Evolutionary conservation across 805 yeast species (phyloP).

Genomic region (Candida ponderosae): DNA sequence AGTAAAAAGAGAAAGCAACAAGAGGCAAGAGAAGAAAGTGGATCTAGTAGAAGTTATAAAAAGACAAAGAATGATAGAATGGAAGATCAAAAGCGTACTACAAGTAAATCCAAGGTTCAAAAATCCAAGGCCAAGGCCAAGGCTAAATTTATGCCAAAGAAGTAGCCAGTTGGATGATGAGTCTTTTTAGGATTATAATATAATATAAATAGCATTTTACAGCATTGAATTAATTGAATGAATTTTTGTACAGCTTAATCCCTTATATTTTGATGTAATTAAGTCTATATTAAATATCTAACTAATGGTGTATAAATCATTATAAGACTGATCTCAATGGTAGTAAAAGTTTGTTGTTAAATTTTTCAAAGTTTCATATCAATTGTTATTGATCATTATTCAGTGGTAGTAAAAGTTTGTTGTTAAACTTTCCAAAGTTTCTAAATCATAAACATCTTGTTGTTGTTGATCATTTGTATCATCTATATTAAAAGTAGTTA

Average conservation of each 20-base stretch:
- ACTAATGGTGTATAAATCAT: too few relatives aligned
- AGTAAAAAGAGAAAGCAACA: constrained; percentile 66
- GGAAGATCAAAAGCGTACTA: constrained; percentile 36
- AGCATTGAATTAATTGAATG: too few relatives aligned
- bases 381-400: too few relatives aligned
- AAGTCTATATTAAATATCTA: too few relatives aligned
- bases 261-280: too few relatives aligned
- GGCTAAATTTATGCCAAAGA: constrained; percentile 18
- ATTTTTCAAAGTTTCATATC: constrained; percentile 15
- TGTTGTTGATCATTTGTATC: too few relatives aligned
- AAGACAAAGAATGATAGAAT: constrained; percentile 73
- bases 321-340: too few relatives aligned
- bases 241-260: too few relatives aligned
- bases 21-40: constrained; percentile 51
- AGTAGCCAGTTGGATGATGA: constrained; percentile 1
- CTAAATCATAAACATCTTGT: constrained; percentile 14
- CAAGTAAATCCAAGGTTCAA: constrained; percentile 23
- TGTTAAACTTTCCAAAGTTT: constrained; percentile 16
- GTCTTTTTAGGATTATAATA: neutral
- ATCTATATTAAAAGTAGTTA: constrained; percentile 3
- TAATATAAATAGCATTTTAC: neutral
- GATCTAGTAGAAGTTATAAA: constrained; percentile 48
- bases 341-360: constrained; percentile 20
- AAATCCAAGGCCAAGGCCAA: constrained; percentile 18
- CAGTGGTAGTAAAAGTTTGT: constrained; percentile 19